Conservation (phyloP, 345 rosid species). For the Excoecaria agallocha region DNA sequence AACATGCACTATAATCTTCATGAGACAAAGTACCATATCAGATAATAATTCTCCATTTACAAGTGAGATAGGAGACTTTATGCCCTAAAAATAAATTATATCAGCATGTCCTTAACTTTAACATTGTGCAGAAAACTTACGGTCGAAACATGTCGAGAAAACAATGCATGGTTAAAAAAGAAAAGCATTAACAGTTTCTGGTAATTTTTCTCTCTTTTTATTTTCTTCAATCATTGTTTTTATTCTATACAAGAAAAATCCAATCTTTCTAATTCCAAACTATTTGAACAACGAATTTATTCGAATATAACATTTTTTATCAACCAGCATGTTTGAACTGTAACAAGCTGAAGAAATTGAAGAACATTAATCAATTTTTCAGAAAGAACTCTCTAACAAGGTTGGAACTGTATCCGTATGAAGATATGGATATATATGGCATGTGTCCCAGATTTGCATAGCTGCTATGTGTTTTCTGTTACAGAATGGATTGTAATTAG, state of each 20-base stretch:
- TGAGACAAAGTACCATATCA: constrained; percentile 13
- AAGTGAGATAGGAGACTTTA: not conserved
- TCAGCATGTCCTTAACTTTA: not conserved
- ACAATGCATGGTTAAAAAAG: not conserved
- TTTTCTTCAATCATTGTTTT: not conserved
- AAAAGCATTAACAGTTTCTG: not conserved
- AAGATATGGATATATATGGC: not conserved
- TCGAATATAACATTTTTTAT: not conserved
- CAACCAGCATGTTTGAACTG: not conserved
- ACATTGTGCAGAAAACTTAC: not conserved
- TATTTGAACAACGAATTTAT: not conserved
- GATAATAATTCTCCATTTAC: not conserved
- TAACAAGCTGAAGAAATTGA: not conserved
- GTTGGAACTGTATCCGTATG: not conserved
- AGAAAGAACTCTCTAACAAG: not conserved
- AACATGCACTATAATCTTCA: constrained; percentile 10
- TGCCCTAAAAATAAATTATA: not conserved
- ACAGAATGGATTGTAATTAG: no score
- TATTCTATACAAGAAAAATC: not conserved
- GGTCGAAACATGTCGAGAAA: not conserved
- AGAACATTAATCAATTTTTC: not conserved
- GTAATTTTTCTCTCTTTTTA: not conserved
- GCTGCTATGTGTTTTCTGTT: not conserved
- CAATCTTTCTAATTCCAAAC: not conserved
- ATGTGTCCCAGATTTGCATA: not conserved